Base-by-base conservation (phyloP, 2,329 filamentous ascomycete species). In the Epichloe scottii region DNA sequence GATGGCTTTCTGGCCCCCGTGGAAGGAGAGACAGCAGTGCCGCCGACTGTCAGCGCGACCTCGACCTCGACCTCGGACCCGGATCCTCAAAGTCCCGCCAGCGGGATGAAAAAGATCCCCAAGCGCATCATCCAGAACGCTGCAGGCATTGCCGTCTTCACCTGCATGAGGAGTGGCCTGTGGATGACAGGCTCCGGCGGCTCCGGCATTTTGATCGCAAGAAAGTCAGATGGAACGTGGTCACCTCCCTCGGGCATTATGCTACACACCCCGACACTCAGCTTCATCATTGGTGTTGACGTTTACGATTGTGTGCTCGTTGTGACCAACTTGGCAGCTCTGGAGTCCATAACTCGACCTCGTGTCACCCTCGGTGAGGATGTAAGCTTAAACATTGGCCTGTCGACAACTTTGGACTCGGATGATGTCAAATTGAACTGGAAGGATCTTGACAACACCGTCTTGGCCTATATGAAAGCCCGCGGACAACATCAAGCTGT, bases 261-360 rank as follows among this genome's bases (percentile, higher is more conserved):
- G 71, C 76, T 95, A 45, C 91, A 97, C 63, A 95, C 91, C 0
- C 81, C 88, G 1, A 89, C 86, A 1, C 76, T 96, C 35, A 91
- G 89, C 37, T 96, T 97, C 62, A 78, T 95, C 49, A 84, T 90
- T 5, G 91, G 90, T 2, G 85, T 95, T 40, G 91, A 97, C 63
- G 89, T 96, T 34, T 97, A 96, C 72, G 91, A 97, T 66, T 95
- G 90, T 62, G 86, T 97, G 14, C 78, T 96, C 8, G 86, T 96
- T 37, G 90, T 96, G 63, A 96, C 95, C 70, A 89, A 86, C 43
- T 81, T 87, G 44, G 78, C 87, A 51, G 89, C 89, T 6, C 72
- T 97, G 45, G 86, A 95, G 57, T 81, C 86, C 1, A 94, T 96
- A 63, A 89, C 87, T 37, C 84, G 82, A 52, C 72, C 91, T 3